These are phyloP conservation scores for Physcomitrium patens DNA, from an alignment of 225 moss, liverwort and hornwort species.

Conservation along the genomic window DNA sequence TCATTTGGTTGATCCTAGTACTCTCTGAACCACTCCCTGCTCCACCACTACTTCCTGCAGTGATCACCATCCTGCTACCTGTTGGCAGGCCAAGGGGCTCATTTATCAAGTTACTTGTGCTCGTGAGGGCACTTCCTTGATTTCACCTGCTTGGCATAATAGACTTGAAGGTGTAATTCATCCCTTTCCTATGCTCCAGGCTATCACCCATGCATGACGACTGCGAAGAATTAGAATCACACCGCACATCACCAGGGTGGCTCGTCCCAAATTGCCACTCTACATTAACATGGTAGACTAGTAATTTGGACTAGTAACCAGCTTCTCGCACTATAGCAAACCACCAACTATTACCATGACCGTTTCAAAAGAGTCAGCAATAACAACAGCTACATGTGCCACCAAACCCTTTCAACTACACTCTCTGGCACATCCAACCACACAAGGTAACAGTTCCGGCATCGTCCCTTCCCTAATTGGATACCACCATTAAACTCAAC, in stretches of 20 bases:
- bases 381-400: too few relatives aligned
- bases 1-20: conserved; percentile 26
- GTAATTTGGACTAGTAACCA: background rate
- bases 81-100: conserved; percentile 18
- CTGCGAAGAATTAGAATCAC: conserved; percentile 17
- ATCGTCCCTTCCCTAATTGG: too few relatives aligned
- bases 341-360: too few relatives aligned
- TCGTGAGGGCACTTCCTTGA: conserved; percentile 23
- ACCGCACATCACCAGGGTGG: background rate
- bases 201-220: conserved; percentile 15
- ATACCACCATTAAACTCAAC: too few relatives aligned
- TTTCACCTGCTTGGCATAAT: conserved; percentile 25
- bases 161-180: conserved; percentile 14
- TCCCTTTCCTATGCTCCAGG: conserved; percentile 13
- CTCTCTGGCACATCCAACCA: too few relatives aligned
- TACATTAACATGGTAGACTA: conserved; percentile 25
- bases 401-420: too few relatives aligned
- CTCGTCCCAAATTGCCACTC: conserved; percentile 34
- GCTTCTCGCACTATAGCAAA: too few relatives aligned
- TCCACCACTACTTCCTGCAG: conserved; percentile 29
- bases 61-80: conserved; percentile 30
- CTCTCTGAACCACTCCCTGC: conserved; percentile 26
- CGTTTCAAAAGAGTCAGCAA: too few relatives aligned
- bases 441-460: too few relatives aligned
- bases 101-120: conserved; percentile 7